These are phyloP conservation scores for Hypoxylon subgilvum DNA, from an alignment of 495 filamentous ascomycete genomes.

Conservation along the genomic window DNA sequence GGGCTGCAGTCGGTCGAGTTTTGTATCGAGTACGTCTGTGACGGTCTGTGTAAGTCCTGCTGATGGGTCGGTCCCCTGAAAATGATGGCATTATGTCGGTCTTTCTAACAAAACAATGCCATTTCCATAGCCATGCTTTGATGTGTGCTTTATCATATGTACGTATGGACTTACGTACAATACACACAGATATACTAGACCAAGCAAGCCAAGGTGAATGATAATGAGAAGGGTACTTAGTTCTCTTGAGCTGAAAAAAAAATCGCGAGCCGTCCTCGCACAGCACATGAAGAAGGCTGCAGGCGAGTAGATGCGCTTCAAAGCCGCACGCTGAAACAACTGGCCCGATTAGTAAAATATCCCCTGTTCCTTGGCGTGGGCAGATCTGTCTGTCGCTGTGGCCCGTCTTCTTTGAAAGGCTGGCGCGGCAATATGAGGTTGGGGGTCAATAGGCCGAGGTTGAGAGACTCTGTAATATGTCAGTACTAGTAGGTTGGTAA, in stretches of 20 bases:
- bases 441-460: neutral
- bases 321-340: constrained; percentile 14
- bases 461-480: neutral
- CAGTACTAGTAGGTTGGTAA: neutral
- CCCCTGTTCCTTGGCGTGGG: constrained; percentile 18
- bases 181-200: no score
- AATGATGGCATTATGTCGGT: constrained; percentile 33
- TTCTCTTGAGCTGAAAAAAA: constrained; percentile 3
- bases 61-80: constrained; percentile 7
- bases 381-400: neutral
- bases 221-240: neutral
- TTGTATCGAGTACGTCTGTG: constrained; percentile 23
- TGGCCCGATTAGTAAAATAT: constrained; percentile 16
- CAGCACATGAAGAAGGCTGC: constrained; percentile 5
- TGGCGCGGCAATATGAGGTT: constrained; percentile 12
- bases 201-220: neutral
- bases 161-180: no score
- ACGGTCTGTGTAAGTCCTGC: constrained; percentile 1
- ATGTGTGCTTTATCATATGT: constrained; percentile 5
- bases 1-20: constrained; percentile 1
- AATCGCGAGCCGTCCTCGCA: constrained; percentile 6
- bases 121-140: constrained; percentile 1
- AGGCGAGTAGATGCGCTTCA: neutral
- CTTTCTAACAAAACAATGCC: constrained; percentile 16
- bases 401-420: constrained; percentile 11